phyloP scores from a whole-genome alignment of 2,329 filamentous ascomycete genomes.

The Fusarium pseudoanthophilum region DNA sequence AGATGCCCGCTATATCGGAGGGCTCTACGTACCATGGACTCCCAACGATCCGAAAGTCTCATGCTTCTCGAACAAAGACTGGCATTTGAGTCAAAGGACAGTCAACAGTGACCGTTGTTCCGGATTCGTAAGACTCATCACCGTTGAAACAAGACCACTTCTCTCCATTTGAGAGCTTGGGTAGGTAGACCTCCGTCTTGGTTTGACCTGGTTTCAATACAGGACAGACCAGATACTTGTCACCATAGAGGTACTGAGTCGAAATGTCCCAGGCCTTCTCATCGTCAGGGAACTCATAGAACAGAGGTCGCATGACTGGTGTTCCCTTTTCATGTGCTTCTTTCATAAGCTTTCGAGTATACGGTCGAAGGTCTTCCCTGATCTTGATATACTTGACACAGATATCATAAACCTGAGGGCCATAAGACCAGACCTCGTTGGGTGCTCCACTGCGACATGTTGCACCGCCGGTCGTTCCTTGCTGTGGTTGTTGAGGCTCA shows the following conservation, averaged over 20 bases:
- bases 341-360: constrained; percentile 67
- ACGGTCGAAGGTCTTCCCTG: constrained; percentile 67
- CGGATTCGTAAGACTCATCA: not conserved
- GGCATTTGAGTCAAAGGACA: constrained; percentile 14
- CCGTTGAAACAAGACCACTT: constrained; percentile 16
- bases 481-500: constrained; percentile 61
- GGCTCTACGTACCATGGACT: not conserved
- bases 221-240: constrained; percentile 67
- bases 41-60: not conserved
- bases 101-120: not conserved
- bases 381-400: constrained; percentile 68
- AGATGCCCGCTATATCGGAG: not conserved
- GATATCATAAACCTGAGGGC: constrained; percentile 68
- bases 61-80: constrained; percentile 4
- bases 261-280: constrained; percentile 64
- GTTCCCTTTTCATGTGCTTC: constrained; percentile 68
- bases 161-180: constrained; percentile 39
- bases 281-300: constrained; percentile 72
- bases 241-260: constrained; percentile 72
- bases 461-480: constrained; percentile 49
- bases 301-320: constrained; percentile 70
- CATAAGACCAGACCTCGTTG: constrained; percentile 76
- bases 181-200: constrained; percentile 63
- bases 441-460: constrained; percentile 62
- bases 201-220: constrained; percentile 61